phyloP scores from a whole-genome alignment of 148 eudicot species.

The Camellia japonica region DNA sequence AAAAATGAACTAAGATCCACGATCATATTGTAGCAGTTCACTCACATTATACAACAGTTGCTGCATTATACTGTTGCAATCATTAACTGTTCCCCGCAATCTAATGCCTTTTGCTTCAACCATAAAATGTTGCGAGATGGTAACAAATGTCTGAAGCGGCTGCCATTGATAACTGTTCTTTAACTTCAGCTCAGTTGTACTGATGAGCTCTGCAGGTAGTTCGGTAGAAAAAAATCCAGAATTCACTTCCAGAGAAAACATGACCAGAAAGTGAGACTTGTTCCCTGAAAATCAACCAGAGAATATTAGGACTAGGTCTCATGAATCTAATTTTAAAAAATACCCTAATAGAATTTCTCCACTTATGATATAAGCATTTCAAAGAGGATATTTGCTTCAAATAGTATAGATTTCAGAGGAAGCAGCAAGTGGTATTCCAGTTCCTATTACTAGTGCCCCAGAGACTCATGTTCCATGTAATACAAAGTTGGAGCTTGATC shows the following conservation, averaged over 20 bases:
- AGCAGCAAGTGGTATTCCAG: no score
- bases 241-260: constrained; percentile 76
- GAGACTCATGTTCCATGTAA: no score
- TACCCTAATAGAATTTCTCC: not conserved
- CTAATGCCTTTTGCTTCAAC: constrained; percentile 83
- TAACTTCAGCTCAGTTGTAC: constrained; percentile 74
- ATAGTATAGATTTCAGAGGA: no score
- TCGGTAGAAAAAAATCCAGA: constrained; percentile 65
- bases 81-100: constrained; percentile 60
- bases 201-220: constrained; percentile 66
- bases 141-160: constrained; percentile 80
- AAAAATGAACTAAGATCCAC: not conserved
- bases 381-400: no score
- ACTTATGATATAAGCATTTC: no score
- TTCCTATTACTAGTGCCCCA: no score
- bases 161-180: constrained; percentile 76
- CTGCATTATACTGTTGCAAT: constrained; percentile 66
- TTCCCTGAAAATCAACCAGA: constrained; percentile 46
- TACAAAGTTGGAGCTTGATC: no score
- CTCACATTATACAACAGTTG: constrained; percentile 70
- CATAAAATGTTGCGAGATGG: constrained; percentile 68
- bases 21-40: not conserved
- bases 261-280: constrained; percentile 56
- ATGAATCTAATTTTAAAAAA: not conserved
- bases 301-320: not conserved